Evolutionary conservation across 192 early-diverging fungal genomes (phyloP).

Genomic region (Linnemannia hyalina): DNA sequence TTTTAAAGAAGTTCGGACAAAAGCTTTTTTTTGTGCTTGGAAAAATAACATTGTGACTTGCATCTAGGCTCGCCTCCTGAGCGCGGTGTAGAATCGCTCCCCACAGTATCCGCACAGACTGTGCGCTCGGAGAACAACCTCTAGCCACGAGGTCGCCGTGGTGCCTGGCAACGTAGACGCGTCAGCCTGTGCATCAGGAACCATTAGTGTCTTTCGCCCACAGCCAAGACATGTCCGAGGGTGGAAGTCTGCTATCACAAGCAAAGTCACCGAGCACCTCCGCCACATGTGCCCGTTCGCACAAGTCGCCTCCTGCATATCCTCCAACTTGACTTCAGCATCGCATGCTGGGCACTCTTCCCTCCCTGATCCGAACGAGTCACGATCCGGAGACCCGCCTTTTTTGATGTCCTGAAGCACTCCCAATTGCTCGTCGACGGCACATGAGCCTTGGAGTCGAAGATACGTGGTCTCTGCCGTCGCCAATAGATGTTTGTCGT

Average conservation of each 20-base stretch:
- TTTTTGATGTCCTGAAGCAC: conserved; percentile 26
- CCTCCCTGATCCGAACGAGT: conserved; percentile 9
- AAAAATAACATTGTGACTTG: conserved; percentile 8
- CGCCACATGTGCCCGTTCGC: conserved; percentile 33
- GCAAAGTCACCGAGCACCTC: conserved; percentile 32
- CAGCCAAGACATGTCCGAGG: conserved; percentile 45
- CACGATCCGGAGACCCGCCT: neutral
- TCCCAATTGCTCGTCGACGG: conserved; percentile 15
- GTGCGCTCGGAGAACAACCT: conserved; percentile 3
- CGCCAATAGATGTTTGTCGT: conserved; percentile 5
- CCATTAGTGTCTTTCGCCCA: conserved; percentile 31
- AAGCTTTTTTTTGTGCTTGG: conserved; percentile 18
- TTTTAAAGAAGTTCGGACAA: neutral
- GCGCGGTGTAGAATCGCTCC: conserved; percentile 27
- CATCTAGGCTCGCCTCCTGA: conserved; percentile 9
- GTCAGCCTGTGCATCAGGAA: neutral
- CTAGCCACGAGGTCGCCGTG: conserved; percentile 20
- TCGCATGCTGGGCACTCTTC: conserved; percentile 43
- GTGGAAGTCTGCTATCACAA: conserved; percentile 41
- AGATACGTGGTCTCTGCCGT: conserved; percentile 30
- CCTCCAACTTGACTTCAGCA: conserved; percentile 26
- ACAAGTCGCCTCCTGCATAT: conserved; percentile 10
- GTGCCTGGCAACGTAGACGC: neutral
- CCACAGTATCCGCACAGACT: conserved; percentile 41
- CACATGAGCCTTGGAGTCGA: conserved; percentile 6